A percentile compares a stretch with the other conserved stretches of the same genome.
phyloP scores from a whole-genome alignment of 805 yeast species.

The Candida sonorensis region DNA sequence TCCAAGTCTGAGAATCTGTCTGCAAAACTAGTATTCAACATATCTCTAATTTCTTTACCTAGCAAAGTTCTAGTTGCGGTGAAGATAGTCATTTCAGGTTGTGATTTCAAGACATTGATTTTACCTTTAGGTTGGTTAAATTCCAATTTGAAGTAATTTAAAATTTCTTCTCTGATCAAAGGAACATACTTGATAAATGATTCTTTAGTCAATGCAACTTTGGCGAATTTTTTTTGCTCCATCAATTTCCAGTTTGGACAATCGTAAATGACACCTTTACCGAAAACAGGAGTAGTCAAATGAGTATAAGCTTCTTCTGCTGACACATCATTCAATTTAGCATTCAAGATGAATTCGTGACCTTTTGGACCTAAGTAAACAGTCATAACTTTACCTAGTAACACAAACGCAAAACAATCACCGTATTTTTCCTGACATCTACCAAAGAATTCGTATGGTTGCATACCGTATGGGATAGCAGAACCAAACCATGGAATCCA shows the following conservation, averaged over 20 bases:
- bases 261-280: constrained; percentile 95
- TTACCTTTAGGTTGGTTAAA: constrained; percentile 43
- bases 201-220: constrained; percentile 79
- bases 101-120: constrained; percentile 68
- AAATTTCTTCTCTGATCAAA: constrained; percentile 70
- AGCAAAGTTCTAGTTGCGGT: constrained; percentile 89
- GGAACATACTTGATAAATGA: constrained; percentile 86
- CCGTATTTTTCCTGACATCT: constrained; percentile 78
- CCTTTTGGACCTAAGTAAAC: constrained; percentile 97
- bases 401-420: constrained; percentile 83
- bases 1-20: constrained; percentile 83
- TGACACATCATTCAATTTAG: constrained; percentile 80
- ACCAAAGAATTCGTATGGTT: constrained; percentile 86
- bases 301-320: constrained; percentile 97
- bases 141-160: constrained; percentile 50
- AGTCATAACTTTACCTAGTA: constrained; percentile 89
- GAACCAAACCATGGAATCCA: constrained; percentile 96
- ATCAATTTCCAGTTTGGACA: constrained; percentile 89
- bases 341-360: constrained; percentile 91
- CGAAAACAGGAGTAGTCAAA: constrained; percentile 98
- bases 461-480: constrained; percentile 83
- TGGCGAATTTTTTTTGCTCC: constrained; percentile 98
- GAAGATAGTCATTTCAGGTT: constrained; percentile 93
- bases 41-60: constrained; percentile 86
- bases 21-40: constrained; percentile 79